Base-by-base conservation (phyloP, 1,284 basidiomycete species). In the Ganoderma sinense region DNA sequence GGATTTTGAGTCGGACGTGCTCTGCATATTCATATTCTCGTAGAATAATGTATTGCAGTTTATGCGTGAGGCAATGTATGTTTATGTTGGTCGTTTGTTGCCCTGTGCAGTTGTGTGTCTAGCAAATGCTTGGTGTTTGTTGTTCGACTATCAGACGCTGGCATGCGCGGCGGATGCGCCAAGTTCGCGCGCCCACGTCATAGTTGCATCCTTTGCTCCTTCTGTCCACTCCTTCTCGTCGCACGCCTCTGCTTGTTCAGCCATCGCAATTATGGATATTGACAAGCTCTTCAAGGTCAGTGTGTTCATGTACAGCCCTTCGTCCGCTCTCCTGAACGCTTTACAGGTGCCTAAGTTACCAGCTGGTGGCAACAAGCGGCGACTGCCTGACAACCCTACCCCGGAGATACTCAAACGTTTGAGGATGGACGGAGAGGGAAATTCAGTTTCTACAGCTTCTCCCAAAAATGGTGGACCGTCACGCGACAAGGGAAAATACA, bases 381-480 rank as follows among this genome's bases (percentile, higher is more conserved):
- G 91, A 77, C 87, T 96, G 81, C 89, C 92, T n/a, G 93, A 94
- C 78, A 89, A 90, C 69, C 95, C 94, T 18, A 91, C 91, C 0
- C 89, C 91, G 4, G 94, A 95, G 40, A 88, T 94, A 86, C 84
- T 96, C 65, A 96, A 94, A 83, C 90, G 89, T 78, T 88, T 94
- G 86, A 88, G 84, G 74, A 78, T 91, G 78, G 90, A 93, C 45
- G 55, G 69, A 5, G 64, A 55, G 43, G 56, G 58, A 16, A 41
- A 29, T 5, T 26, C 61, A 0, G 40, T 43, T 0, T n/a, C 65
- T 3, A 59, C 45, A 6, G n/a, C 40, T 5, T 20, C 55, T n/a
- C 16, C 62, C 23, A 23, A 59, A 5, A 68, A 67, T 20, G 70
- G 60, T 26, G n/a, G 53, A 36, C 29, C 65, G 1, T 62, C 70